Evolutionary conservation across 192 early-diverging fungal genomes (phyloP).

Genomic region (Umbelopsis sp.): DNA sequence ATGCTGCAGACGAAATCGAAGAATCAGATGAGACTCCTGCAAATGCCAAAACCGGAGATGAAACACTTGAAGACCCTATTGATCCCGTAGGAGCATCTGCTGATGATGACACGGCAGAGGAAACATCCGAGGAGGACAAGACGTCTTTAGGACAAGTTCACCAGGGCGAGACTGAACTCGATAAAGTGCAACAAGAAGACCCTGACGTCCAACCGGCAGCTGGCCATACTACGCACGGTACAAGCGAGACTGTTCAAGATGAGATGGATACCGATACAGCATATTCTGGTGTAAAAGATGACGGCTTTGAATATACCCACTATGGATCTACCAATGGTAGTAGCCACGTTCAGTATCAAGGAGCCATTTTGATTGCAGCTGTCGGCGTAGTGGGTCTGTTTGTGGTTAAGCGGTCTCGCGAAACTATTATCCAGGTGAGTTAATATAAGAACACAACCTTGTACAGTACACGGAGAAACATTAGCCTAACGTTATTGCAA

Average conservation of each 20-base stretch:
- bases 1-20: background rate
- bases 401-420: slow-evolving; percentile 9
- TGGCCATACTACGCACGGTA: too few relatives aligned
- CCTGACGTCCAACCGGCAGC: too few relatives aligned
- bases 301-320: background rate
- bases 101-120: background rate
- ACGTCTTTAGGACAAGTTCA: too few relatives aligned
- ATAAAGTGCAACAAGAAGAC: too few relatives aligned
- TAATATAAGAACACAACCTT: background rate
- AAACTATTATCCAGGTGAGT: slow-evolving; percentile 10
- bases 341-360: background rate
- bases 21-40: background rate
- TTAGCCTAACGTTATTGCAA: too few relatives aligned
- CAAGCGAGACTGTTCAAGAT: background rate
- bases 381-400: slow-evolving; percentile 9
- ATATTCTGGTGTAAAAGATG: too few relatives aligned
- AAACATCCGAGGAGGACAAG: too few relatives aligned
- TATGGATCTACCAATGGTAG: background rate
- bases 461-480: background rate
- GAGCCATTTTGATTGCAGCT: background rate
- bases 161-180: too few relatives aligned
- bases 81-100: background rate
- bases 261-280: background rate
- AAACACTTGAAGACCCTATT: background rate
- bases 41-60: background rate